A percentile compares a stretch with the other conserved stretches of the same genome.
These are phyloP conservation scores for Rhodotorula sp. DNA, from an alignment of 1,284 basidiomycete species.

Conservation along the genomic window DNA sequence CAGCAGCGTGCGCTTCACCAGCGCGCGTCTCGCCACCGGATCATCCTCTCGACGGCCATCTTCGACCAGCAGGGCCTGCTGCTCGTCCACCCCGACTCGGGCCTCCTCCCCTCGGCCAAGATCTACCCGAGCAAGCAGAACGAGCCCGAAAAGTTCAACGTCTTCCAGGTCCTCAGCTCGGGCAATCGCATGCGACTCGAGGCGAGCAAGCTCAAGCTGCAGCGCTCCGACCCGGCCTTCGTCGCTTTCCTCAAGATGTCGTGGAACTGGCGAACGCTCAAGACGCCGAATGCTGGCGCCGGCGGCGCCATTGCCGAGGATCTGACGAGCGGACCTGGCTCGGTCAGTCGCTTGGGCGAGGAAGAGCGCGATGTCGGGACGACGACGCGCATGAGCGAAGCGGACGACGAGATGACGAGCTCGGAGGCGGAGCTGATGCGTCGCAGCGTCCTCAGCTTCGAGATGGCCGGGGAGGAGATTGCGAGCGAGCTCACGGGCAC, in stretches of 20 bases:
- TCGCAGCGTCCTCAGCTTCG: constrained; percentile 33
- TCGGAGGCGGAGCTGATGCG: constrained; percentile 12
- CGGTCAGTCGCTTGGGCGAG: neutral
- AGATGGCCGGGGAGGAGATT: constrained; percentile 36
- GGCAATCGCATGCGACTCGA: constrained; percentile 26
- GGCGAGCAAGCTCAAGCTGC: constrained; percentile 47
- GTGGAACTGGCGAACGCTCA: constrained; percentile 51
- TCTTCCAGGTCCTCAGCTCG: constrained; percentile 9
- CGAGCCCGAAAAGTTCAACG: constrained; percentile 5
- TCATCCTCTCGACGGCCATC: constrained; percentile 54
- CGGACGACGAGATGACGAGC: constrained; percentile 8
- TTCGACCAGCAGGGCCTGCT: constrained; percentile 53
- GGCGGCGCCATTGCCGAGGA: neutral
- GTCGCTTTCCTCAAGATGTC: constrained; percentile 52
- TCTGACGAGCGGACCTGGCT: constrained; percentile 32
- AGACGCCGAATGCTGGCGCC: neutral
- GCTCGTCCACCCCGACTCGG: constrained; percentile 53
- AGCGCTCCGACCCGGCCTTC: constrained; percentile 53
- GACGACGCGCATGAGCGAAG: neutral
- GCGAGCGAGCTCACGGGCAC: constrained; percentile 17
- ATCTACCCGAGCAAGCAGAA: constrained; percentile 23
- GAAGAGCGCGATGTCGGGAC: neutral
- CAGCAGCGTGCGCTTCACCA: constrained; percentile 46
- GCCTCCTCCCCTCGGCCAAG: constrained; percentile 50
- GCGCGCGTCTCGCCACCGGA: constrained; percentile 51